These are phyloP conservation scores for Boletellus ananas DNA, from an alignment of 768 basidiomycete species.

Conservation along the genomic window DNA sequence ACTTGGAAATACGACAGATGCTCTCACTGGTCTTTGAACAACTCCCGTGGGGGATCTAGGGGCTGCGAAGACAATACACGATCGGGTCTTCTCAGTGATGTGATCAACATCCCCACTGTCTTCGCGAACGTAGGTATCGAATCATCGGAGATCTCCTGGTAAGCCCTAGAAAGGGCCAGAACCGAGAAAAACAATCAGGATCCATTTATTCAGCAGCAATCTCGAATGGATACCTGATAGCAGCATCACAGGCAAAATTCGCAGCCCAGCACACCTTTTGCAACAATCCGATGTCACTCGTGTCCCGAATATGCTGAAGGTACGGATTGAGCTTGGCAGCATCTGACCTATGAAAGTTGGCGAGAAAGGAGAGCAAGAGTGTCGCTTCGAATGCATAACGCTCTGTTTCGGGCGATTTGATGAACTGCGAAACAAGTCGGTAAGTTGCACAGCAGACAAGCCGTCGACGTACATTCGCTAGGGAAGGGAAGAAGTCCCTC, in stretches of 20 bases:
- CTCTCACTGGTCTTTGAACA: slow-evolving; percentile 56
- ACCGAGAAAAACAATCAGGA: not conserved
- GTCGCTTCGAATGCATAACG: slow-evolving; percentile 57
- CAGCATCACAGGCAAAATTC: slow-evolving; percentile 47
- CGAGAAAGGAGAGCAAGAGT: slow-evolving; percentile 57
- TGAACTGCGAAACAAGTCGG: slow-evolving; percentile 38
- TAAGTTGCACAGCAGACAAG: not conserved
- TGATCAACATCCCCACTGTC: slow-evolving; percentile 50
- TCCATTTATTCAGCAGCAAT: not conserved
- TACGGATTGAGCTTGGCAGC: slow-evolving; percentile 68
- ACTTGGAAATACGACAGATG: not conserved
- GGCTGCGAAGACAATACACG: slow-evolving; percentile 47
- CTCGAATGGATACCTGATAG: slow-evolving; percentile 42
- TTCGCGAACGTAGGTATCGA: slow-evolving; percentile 45
- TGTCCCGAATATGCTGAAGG: slow-evolving; percentile 48
- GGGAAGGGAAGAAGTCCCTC: slow-evolving; percentile 54
- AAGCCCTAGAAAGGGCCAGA: slow-evolving; percentile 39
- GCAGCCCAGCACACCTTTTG: slow-evolving; percentile 54
- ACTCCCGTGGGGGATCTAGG: slow-evolving; percentile 45
- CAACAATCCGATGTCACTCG: slow-evolving; percentile 49
- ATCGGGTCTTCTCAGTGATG: slow-evolving; percentile 52
- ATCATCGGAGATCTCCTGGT: slow-evolving; percentile 55
- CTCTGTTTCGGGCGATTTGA: slow-evolving; percentile 52
- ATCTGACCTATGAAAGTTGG: slow-evolving; percentile 71
- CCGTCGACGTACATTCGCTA: slow-evolving; percentile 40